phyloP scores from a whole-genome alignment of 2,329 filamentous ascomycete species.

The Albifimbria verrucaria region DNA sequence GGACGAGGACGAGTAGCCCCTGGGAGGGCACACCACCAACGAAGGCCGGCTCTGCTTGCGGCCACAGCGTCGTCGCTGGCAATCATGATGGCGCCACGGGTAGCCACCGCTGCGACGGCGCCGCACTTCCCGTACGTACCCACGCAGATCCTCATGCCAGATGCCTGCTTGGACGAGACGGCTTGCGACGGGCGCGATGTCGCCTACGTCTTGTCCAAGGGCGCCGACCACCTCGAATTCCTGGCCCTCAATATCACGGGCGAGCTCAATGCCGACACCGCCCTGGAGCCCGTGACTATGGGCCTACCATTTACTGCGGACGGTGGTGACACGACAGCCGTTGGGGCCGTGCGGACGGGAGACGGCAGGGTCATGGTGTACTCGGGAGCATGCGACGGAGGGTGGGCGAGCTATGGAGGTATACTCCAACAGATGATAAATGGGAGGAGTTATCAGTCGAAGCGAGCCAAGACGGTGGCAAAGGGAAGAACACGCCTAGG shows the following conservation, averaged over 20 bases:
- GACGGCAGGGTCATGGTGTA: conserved; percentile 71
- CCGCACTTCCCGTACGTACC: conserved; percentile 71
- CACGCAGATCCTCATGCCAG: conserved; percentile 64
- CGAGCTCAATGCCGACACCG: conserved; percentile 45
- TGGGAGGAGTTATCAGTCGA: conserved; percentile 20
- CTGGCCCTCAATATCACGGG: conserved; percentile 64
- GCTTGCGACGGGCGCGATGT: conserved; percentile 37
- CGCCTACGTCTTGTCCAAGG: conserved; percentile 69
- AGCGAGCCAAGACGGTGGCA: conserved; percentile 12
- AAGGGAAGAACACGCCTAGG: conserved; percentile 17
- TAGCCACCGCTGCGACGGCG: conserved; percentile 24
- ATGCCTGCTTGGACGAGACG: conserved; percentile 33
- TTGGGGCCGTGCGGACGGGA: conserved; percentile 63
- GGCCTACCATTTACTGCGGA: conserved; percentile 61
- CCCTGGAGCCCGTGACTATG: conserved; percentile 48
- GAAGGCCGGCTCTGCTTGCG: neutral
- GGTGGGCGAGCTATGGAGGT: conserved; percentile 65
- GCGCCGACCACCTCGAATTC: conserved; percentile 45
- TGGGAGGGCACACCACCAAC: neutral
- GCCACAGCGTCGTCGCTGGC: conserved; percentile 2
- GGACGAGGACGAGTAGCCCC: neutral
- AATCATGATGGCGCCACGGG: neutral
- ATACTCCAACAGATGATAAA: conserved; percentile 23
- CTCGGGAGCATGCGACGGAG: conserved; percentile 65
- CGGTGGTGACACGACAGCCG: conserved; percentile 49